Base-by-base conservation (phyloP, 345 rosid genomes). In the Anastatica hierochuntica region DNA sequence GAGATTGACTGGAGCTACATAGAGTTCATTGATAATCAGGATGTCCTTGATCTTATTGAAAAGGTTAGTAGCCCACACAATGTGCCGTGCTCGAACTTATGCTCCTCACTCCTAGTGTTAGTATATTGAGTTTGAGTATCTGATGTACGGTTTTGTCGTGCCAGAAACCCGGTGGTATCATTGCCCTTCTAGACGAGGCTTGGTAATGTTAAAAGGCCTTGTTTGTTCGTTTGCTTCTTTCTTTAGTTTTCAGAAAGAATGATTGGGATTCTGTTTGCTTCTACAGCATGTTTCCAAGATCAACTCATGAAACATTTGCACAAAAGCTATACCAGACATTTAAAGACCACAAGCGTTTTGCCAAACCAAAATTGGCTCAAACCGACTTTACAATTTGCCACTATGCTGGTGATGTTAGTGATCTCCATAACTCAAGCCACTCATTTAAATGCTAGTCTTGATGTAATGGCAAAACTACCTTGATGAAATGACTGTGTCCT, bases 111-210 rank as follows among this genome's bases (percentile, higher is more conserved):
- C 57, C 14, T 67, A 29, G 18, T 38, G 15, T 58, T 49, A 34
- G 43, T 34, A 33, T 64, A 34, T 57, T 1, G n/a, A 15, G 33
- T 57, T 58, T 31, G 49, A 53, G 49, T 51, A 36, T 45, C 74
- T 73, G 33, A 74, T 41, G 6, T 60, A 11, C 56, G 50, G 35
- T 69, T 58, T 47, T 67, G 7, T 69, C 44, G 60, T 74, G 72
- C 37, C 97, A 92, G 98, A 92, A 92, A 78, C 95, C 98, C 26
- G 98, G 98, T 63, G 98, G 98, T 57, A 79, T 92, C 75, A 76
- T 92, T 77, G 98, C 98, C 71, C 97, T 92, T 67, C 77, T 92
- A 62, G 98, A 92, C 70, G 97, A 92, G 72, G 98, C 98, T 50
- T 92, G 98, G 97, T 92, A 81, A 86, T 48, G 53, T 43, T 39